Evolutionary conservation across 1,284 basidiomycete species (phyloP), one percentile per base, ranked within the genome.

Genomic region (Austropuccinia psidii): DNA sequence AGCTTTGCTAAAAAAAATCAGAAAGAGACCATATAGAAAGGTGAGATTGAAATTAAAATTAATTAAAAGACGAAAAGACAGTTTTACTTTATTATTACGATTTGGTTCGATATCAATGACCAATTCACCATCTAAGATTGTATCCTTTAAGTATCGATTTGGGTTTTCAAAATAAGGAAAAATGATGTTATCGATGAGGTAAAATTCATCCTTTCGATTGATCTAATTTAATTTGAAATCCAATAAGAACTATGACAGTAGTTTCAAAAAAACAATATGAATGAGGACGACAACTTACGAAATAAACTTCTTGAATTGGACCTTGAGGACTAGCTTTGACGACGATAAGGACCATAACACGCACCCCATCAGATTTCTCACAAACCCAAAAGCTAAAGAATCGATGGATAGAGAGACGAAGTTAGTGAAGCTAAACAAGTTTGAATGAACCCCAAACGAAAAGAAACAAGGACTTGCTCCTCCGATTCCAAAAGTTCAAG

Each of bases 301-400:
- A 84, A 82, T 88, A 96, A 2, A 91, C 87, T 58, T 85, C 85
- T 81, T 98, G 94, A 21, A 76, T 77, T 33, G 84, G 85, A 11
- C 78, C 78, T 7, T 67, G 75, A 45, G 84, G 84, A 27, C 78
- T 75, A 9, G 84, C 81, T 27, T 85, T 83, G 66, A 84, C 81
- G 49, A 89, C 85, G 62, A 98, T 85, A 75, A 96, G 84, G 58
- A 98, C 86, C 52, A 98, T 84, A 37, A 98, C 91, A 50, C 96
- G 87, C 67, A 98, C 83, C 2, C 96, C 96, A 80, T 99, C 96
- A n/a, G 93, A 96, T 84, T 99, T 99, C 83, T 99, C 96, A 83
- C 93, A 97, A 35, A 99, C 95, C 95, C 95, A 99, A 81, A 90
- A 98, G 81, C 93, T 96, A 19, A 43, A 8, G 55, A 33, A n/a